Conservation (phyloP, 345 rosid genomes). For the Ceriops decandra region DNA sequence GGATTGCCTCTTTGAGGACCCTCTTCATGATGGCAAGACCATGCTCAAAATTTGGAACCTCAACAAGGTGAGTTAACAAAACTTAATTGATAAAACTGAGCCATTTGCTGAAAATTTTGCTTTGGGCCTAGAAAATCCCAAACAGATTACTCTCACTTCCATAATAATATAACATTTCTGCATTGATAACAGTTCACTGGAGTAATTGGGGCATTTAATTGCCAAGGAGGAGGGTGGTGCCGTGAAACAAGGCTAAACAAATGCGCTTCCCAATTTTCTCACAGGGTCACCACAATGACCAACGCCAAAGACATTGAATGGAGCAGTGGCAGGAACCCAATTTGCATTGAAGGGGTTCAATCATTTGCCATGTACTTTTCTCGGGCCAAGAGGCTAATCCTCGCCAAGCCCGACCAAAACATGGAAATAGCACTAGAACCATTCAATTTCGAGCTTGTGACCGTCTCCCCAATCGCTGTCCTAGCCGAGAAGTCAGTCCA, state of each 20-base stretch:
- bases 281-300: constrained; percentile 46
- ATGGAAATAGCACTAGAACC: constrained; percentile 67
- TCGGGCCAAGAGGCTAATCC: constrained; percentile 60
- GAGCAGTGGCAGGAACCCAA: constrained; percentile 70
- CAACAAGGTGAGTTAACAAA: constrained; percentile 55
- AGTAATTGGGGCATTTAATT: constrained; percentile 82
- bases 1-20: constrained; percentile 83
- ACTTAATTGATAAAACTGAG: background rate
- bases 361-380: constrained; percentile 67
- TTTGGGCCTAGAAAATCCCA: background rate
- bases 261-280: constrained; percentile 61
- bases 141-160: background rate
- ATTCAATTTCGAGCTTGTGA: constrained; percentile 73
- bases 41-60: constrained; percentile 99
- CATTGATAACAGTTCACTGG: constrained; percentile 55
- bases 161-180: background rate
- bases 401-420: constrained; percentile 46
- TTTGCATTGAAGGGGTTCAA: constrained; percentile 52
- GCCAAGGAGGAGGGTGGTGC: constrained; percentile 99
- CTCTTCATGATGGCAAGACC: constrained; percentile 97
- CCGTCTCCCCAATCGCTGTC: constrained; percentile 59
- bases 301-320: constrained; percentile 67
- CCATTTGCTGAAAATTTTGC: too few species aligned
- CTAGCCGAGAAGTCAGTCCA: constrained; percentile 39
- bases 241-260: constrained; percentile 74